Evolutionary conservation across 306 rosid genomes (phyloP).

Genomic region (Adenanthera pavonina): DNA sequence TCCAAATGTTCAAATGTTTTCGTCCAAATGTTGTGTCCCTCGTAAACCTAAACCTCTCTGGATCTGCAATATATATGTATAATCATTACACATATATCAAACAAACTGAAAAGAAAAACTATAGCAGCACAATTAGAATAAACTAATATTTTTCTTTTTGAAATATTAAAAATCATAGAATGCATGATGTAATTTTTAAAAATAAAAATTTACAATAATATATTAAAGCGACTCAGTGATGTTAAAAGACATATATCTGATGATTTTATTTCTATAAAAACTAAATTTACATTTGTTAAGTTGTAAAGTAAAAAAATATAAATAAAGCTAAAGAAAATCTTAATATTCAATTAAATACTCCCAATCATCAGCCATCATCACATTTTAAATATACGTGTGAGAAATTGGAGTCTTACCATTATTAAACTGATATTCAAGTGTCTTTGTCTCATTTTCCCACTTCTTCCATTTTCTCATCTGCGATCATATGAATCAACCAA

Average conservation of each 20-base stretch:
- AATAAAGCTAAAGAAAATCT: too few relatives aligned
- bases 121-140: too few relatives aligned
- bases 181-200: not conserved
- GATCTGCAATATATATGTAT: constrained; percentile 53
- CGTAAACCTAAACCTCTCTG: constrained; percentile 82
- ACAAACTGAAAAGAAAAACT: not conserved
- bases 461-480: constrained; percentile 82
- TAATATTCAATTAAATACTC: not conserved
- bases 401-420: constrained; percentile 47
- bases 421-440: constrained; percentile 52
- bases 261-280: too few relatives aligned
- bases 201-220: too few relatives aligned
- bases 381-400: too few relatives aligned
- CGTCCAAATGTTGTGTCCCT: constrained; percentile 90
- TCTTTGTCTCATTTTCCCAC: constrained; percentile 82
- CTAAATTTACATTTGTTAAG: too few relatives aligned
- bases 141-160: too few relatives aligned
- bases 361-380: not conserved
- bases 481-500: not conserved
- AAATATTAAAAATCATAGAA: not conserved
- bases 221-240: too few relatives aligned
- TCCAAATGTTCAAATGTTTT: constrained; percentile 74
- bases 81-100: not conserved
- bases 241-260: too few relatives aligned
- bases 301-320: too few relatives aligned